Conservation (phyloP, 2,329 filamentous ascomycete genomes). For the Talaromyces sp. region DNA sequence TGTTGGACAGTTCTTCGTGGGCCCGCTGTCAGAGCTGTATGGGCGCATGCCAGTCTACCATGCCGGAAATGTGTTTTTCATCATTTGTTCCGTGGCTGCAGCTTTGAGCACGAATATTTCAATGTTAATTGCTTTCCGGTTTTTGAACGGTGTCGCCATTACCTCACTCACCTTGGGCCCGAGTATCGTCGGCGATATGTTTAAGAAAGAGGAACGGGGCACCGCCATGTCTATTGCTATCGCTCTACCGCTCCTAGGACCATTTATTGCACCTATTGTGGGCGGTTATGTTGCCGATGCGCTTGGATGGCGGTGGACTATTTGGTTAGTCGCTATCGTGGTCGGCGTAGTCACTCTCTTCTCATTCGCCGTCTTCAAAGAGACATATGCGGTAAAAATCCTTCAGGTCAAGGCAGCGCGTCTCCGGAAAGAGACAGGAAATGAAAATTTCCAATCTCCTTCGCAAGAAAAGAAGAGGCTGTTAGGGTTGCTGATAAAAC, state of each 20-base stretch:
- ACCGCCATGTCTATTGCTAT: neutral
- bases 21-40: conserved; percentile 14
- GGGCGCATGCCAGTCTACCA: conserved; percentile 13
- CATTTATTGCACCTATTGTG: conserved; percentile 37
- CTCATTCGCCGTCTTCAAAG: conserved; percentile 31
- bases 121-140: neutral
- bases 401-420: neutral
- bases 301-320: conserved; percentile 51
- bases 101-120: neutral
- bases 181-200: neutral
- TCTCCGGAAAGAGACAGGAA: neutral
- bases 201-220: neutral
- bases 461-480: conserved; percentile 40
- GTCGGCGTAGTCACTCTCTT: conserved; percentile 22
- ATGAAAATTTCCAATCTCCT: conserved; percentile 14
- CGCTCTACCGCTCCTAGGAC: neutral
- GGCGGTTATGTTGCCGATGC: conserved; percentile 48
- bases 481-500: conserved; percentile 42
- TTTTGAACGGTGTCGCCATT: neutral
- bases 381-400: conserved; percentile 14
- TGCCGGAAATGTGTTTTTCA: conserved; percentile 14
- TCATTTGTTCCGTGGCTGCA: conserved; percentile 5
- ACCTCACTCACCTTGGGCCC: neutral
- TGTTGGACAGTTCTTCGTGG: conserved; percentile 15
- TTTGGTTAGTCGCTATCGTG: conserved; percentile 49